Evolutionary conservation across 2,329 filamentous ascomycete genomes (phyloP).

Genomic region (Parascedosporium putredinis): DNA sequence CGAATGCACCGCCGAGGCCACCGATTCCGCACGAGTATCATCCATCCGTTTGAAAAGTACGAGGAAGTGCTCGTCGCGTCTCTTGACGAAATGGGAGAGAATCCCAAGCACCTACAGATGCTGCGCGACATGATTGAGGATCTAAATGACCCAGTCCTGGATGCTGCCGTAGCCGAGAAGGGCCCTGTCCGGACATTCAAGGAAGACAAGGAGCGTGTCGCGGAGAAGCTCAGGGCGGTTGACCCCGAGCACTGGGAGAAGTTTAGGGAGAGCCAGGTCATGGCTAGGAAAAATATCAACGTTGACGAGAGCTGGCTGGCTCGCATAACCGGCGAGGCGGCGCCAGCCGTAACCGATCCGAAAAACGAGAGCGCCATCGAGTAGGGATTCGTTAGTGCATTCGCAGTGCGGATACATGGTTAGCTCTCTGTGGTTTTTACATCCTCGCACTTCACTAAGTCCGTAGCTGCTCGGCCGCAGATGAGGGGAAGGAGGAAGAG

Average conservation of each 20-base stretch:
- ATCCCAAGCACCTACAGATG: conserved; percentile 39
- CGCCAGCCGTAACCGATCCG: not conserved
- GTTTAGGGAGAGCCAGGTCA: conserved; percentile 48
- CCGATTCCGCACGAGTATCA: conserved; percentile 42
- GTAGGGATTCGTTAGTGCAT: not conserved
- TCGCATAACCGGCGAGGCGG: not conserved
- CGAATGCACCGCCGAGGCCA: conserved; percentile 45
- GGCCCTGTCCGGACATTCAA: conserved; percentile 53
- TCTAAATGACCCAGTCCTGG: conserved; percentile 48
- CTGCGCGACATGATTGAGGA: conserved; percentile 55
- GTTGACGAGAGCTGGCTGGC: not conserved
- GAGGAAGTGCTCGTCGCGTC: conserved; percentile 36
- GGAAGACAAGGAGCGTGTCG: conserved; percentile 41
- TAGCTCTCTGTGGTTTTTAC: no score
- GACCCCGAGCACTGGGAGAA: conserved; percentile 57
- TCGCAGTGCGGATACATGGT: no score
- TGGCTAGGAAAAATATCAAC: conserved; percentile 4
- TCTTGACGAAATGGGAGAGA: conserved; percentile 37
- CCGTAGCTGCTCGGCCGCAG: no score
- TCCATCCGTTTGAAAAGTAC: conserved; percentile 34
- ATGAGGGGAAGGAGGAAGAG: no score
- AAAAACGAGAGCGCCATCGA: conserved; percentile 1
- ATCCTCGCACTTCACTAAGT: no score
- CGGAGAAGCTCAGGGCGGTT: conserved; percentile 40
- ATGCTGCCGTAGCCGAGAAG: conserved; percentile 40